These are phyloP conservation scores for Alternaria dauci DNA, from an alignment of 2,329 filamentous ascomycete species.

Conservation along the genomic window DNA sequence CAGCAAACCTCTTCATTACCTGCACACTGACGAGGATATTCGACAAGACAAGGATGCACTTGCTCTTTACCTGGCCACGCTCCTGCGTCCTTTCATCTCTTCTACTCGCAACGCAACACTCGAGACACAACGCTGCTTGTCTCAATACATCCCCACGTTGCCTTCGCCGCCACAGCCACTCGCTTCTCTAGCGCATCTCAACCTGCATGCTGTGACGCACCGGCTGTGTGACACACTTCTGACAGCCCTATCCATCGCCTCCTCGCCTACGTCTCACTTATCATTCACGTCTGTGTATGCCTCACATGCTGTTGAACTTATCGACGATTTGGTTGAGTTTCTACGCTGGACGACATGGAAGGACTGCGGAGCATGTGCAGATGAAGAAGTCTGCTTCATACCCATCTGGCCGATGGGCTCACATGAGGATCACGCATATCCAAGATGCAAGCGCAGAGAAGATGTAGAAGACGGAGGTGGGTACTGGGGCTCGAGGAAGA, in stretches of 20 bases:
- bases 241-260: slow-evolving; percentile 27
- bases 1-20: slow-evolving; percentile 60
- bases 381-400: slow-evolving; percentile 66
- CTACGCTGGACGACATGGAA: slow-evolving; percentile 70
- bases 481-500: slow-evolving; percentile 34
- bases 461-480: slow-evolving; percentile 19
- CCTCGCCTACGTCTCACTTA: slow-evolving; percentile 14
- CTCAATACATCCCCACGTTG: slow-evolving; percentile 51
- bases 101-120: slow-evolving; percentile 46
- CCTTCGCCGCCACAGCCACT: slow-evolving; percentile 21
- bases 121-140: slow-evolving; percentile 59
- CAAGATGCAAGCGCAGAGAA: slow-evolving; percentile 50
- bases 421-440: slow-evolving; percentile 62
- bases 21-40: slow-evolving; percentile 29
- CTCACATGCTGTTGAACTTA: slow-evolving; percentile 36
- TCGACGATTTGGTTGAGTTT: slow-evolving; percentile 57
- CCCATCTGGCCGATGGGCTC: slow-evolving; percentile 70
- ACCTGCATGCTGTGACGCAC: slow-evolving; percentile 41
- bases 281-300: background rate
- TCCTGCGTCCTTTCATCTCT: slow-evolving; percentile 52
- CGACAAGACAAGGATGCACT: slow-evolving; percentile 31
- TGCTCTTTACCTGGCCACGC: slow-evolving; percentile 33
- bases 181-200: slow-evolving; percentile 39
- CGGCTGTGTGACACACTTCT: slow-evolving; percentile 49
- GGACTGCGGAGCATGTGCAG: slow-evolving; percentile 61